Base-by-base conservation (phyloP, 129 eudicot genomes). In the Flaveria robusta region DNA sequence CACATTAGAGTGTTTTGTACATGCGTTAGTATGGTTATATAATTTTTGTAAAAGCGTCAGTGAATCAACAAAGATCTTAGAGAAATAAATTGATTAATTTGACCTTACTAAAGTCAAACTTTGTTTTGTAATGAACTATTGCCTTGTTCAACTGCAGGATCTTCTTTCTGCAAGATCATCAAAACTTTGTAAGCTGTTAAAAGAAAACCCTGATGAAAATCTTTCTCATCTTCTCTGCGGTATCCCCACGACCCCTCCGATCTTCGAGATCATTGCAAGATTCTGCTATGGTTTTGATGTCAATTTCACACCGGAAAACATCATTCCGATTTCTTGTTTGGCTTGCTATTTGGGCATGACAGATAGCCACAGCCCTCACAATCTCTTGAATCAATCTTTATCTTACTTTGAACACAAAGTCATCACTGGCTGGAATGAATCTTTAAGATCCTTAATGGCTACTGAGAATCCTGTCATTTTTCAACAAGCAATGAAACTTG, bases 311-410 rank as follows among this genome's bases (percentile, higher is more conserved):
- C 71, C 71, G 0, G 71, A 66, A 19, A 66, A 66, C 50, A 20
- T 66, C 50, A 66, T 66, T 15, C 50, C 71, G 1, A n/a, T 66
- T 66, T 41, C 71, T 66, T 66, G 71, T 66, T 20, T 66, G 26
- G 47, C 71, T 39, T 66, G 71, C 3, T 66, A 66, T 66, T 66
- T 66, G 71, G 71, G 71, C 19, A 66, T 66, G 71, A 66, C 71
- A 39, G 71, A 66, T 2, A 39, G 14, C 50, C 71, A 66, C 71
- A 66, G 71, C 71, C 50, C 71, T 3, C 49, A 9, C 49, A 66
- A 66, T 37, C 71, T 66, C 26, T 66, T 66, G 2, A 37, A 66
- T 39, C 71, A 66, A 39, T n/a, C 71, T 66, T 14, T 66, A 16
- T 66, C 7, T n/a, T 66, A 37, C 71, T 66, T 66, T 37, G n/a